Conservation (phyloP, 306 rosid species). For the Trifolium fragiferum region DNA sequence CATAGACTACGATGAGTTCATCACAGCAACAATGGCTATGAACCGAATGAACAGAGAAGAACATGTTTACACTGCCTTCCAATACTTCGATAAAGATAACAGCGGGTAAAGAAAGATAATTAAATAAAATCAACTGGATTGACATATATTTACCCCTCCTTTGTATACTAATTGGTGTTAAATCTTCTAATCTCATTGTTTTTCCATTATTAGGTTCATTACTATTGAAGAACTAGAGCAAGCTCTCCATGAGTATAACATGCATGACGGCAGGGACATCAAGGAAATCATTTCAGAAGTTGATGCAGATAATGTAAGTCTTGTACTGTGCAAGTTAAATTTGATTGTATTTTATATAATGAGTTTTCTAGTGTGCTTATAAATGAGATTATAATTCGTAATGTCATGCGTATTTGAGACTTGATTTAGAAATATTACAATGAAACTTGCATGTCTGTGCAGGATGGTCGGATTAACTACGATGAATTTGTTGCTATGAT, state of each 20-base stretch:
- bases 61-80: constrained; percentile 96
- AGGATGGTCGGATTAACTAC: constrained; percentile 96
- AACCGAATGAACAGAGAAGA: constrained; percentile 95
- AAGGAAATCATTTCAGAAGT: constrained; percentile 80
- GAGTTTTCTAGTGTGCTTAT: neutral
- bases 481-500: constrained; percentile 97
- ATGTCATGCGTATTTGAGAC: neutral
- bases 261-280: constrained; percentile 93
- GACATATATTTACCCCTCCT: constrained; percentile 7
- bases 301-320: constrained; percentile 83
- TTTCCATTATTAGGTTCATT: constrained; percentile 59
- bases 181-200: neutral
- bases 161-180: constrained; percentile 8
- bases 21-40: constrained; percentile 96
- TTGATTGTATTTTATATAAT: neutral
- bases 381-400: too few relatives aligned
- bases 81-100: constrained; percentile 85
- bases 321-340: neutral
- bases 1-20: constrained; percentile 95
- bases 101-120: constrained; percentile 71
- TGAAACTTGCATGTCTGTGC: constrained; percentile 2
- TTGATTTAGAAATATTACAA: neutral
- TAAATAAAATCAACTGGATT: neutral
- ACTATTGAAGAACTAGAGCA: constrained; percentile 92
- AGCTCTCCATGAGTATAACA: constrained; percentile 80